A percentile compares a stretch with the other conserved stretches of the same genome.
phyloP scores from a whole-genome alignment of 2,329 filamentous ascomycete genomes.

The Colletotrichum liaoningense region DNA sequence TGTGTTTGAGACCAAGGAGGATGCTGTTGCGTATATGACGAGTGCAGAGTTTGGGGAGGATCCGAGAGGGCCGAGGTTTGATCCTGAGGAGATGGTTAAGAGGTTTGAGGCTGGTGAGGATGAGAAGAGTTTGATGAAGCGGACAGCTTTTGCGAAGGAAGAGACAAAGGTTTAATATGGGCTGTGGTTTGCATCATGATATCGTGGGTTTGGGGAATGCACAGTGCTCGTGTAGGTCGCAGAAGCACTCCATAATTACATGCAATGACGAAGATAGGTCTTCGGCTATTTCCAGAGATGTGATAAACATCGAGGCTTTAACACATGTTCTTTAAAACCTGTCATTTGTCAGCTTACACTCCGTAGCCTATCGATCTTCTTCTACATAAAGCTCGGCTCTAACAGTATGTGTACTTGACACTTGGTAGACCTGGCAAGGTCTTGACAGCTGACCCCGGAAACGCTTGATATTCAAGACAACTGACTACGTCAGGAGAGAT shows the following conservation, averaged over 20 bases:
- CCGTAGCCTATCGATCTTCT: too few relatives aligned
- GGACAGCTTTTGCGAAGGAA: background rate
- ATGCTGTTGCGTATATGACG: constrained; percentile 53
- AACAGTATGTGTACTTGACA: too few relatives aligned
- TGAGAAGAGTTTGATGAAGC: constrained; percentile 6
- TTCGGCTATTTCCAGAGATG: too few relatives aligned
- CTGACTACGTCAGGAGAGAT: too few relatives aligned
- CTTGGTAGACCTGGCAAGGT: too few relatives aligned
- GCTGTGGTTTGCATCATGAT: background rate
- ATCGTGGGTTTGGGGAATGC: background rate
- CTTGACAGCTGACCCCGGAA: too few relatives aligned
- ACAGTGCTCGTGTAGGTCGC: background rate
- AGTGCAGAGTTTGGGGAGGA: constrained; percentile 51
- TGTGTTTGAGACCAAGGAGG: constrained; percentile 51
- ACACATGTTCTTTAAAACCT: too few relatives aligned
- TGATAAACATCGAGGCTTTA: too few relatives aligned
- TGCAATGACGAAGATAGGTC: background rate
- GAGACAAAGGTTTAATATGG: background rate
- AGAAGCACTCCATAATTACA: too few relatives aligned
- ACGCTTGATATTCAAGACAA: too few relatives aligned
- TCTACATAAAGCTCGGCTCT: too few relatives aligned
- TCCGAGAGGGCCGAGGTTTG: constrained; percentile 38
- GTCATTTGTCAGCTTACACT: too few relatives aligned
- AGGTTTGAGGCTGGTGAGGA: constrained; percentile 22
- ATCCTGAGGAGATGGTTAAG: constrained; percentile 21